Base-by-base conservation (phyloP, 306 rosid species). In the Vigna reflexopilosa region DNA sequence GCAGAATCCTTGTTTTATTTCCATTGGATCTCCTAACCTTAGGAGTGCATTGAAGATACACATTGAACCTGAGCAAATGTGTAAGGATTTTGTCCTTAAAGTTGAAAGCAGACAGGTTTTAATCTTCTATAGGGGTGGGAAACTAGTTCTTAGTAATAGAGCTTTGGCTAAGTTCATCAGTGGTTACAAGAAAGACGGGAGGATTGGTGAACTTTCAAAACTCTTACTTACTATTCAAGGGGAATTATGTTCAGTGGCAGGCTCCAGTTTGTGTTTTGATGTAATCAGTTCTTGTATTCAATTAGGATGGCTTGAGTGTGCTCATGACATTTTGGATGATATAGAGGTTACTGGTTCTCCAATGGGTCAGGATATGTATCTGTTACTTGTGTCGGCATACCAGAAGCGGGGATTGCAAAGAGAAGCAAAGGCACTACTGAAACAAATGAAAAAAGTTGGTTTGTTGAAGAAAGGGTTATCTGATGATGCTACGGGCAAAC, bases 261-360 rank as follows among this genome's bases (percentile, higher is more conserved):
- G 97, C 32, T 85, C 87, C 22, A 45, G 79, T 34, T 87, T 94
- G 86, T 81, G 88, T 77, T 84, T 75, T 81, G 87, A 75, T 67
- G 95, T 87, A 49, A 82, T 92, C 56, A 75, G 81, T 47, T 88
- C 97, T 79, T 89, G 93, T 84, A 82, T 94, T 86, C 81, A 61
- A 54, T 85, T 94, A 69, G 97, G 92, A 50, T 92, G 98, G 98
- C 87, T 94, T 78, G 97, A 89, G 78, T 84, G 85, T 57, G 97
- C 97, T 50, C 97, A 94, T 71, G 98, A 94, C 82, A 87, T 94
- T 80, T 82, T 92, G 88, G 97, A 94, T 52, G 97, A 94, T 70
- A 68, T 82, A 78, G 91, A 84, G 77, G 85, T 90, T 48, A 81
- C 65, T 45, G 90, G 83, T 24, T 72, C 83, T 67, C 83, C 89